Base-by-base conservation (phyloP, 768 basidiomycete species). In the Mycena metata region DNA sequence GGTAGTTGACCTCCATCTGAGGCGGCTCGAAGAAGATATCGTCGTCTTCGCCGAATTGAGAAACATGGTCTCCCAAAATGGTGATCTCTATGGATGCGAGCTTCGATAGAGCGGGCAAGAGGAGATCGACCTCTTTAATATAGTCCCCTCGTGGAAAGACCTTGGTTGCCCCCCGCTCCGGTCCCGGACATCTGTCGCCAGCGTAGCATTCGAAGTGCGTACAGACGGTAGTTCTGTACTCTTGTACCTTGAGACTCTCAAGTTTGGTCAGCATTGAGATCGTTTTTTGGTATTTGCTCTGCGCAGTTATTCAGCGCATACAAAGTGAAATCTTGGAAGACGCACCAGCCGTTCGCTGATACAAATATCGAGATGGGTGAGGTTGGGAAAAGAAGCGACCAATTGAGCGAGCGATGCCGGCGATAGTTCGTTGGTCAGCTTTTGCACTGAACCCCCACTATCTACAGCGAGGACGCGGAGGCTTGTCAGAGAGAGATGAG, bases 361-460 rank as follows among this genome's bases (percentile, higher is more conserved):
- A 19, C 56, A 41, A 23, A 67, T 39, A 15, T 39, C 39, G 9
- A 39, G 39, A 39, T 39, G 39, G 39, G 39, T 15, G 9, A 39
- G 39, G 36, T 65, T 65, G 21, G 56, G 64, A n/a, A 65, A 65
- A 7, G 64, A 65, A 9, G 56, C 7, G 12, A 23, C 56, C 17
- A 65, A 21, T 7, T 55, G 45, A 10, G 36, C 23, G n/a, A 65
- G 23, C 13, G 64, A 57, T 3, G 21, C 23, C 7, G 64, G 21
- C 3, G 33, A 24, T 17, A 65, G 7, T 49, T 65, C 45, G 30
- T 58, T 21, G 1, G 42, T 23, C 17, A 15, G 2, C 13, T 49
- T 65, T 13, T 42, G 13, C n/a, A 9, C 16, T 8, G 33, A 36
- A 8, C 56, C 46, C 5, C 17, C 12, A n/a, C 12, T 9, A 24